Percentiles rank a stretch among this genome's conserved stretches.
Evolutionary conservation across 345 rosid species (phyloP).

Genomic region (Cardamine resedifolia): DNA sequence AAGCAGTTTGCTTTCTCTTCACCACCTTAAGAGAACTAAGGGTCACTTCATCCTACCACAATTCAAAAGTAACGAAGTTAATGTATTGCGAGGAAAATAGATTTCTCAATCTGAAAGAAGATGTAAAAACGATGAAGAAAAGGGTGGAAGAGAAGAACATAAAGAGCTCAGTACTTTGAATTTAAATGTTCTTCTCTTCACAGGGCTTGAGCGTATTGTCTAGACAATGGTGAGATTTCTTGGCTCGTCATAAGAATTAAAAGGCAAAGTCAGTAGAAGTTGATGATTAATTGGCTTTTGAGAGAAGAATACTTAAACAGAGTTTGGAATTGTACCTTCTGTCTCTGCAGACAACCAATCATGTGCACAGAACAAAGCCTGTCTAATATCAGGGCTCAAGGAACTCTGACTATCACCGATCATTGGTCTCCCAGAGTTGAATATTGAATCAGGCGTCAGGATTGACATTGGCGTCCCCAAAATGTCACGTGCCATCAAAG

Average conservation of each 20-base stretch:
- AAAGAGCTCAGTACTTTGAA: conserved; percentile 21
- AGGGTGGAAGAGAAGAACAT: neutral
- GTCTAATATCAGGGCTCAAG: conserved; percentile 60
- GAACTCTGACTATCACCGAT: conserved; percentile 59
- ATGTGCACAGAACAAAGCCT: conserved; percentile 81
- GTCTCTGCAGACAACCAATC: conserved; percentile 73
- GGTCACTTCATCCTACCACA: conserved; percentile 11
- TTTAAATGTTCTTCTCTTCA: conserved; percentile 17
- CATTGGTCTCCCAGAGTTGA: conserved; percentile 53
- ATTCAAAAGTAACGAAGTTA: too few relatives aligned
- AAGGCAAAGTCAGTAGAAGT: neutral
- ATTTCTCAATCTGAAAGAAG: neutral
- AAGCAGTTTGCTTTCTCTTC: neutral
- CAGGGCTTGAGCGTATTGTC: conserved; percentile 43
- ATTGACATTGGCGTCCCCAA: conserved; percentile 85
- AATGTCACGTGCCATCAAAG: conserved; percentile 94
- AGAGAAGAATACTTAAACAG: neutral
- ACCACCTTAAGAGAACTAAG: conserved; percentile 7
- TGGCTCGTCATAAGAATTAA: neutral
- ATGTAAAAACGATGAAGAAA: neutral
- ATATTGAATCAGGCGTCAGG: conserved; percentile 53
- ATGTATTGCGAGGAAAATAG: too few relatives aligned
- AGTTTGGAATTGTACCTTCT: conserved; percentile 48
- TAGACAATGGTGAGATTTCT: conserved; percentile 48
- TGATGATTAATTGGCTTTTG: neutral